phyloP scores from a whole-genome alignment of 1,284 basidiomycete genomes.

The Laetiporus sulphureus region DNA sequence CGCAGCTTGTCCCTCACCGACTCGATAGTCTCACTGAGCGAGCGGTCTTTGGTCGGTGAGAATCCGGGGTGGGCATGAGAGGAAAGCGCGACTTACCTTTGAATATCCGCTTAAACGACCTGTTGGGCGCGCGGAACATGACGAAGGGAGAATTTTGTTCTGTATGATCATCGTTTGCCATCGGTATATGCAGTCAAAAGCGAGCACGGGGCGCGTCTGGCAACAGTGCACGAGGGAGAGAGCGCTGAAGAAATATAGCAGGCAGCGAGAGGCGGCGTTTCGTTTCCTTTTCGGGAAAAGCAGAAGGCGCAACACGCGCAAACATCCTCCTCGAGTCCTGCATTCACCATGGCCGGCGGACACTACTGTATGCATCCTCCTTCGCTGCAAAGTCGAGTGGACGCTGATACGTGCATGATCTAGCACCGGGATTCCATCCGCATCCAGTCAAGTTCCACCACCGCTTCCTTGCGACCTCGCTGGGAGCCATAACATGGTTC shows the following conservation, averaged over 20 bases:
- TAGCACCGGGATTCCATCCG: slow-evolving; percentile 69
- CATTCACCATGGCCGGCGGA: slow-evolving; percentile 31
- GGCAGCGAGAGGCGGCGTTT: slow-evolving; percentile 1
- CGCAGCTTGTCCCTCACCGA: slow-evolving; percentile 56
- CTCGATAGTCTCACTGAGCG: slow-evolving; percentile 48
- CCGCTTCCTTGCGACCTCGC: slow-evolving; percentile 73
- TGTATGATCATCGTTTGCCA: not conserved
- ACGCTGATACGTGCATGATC: not conserved
- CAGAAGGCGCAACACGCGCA: slow-evolving; percentile 11
- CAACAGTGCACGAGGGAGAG: not conserved
- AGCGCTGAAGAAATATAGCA: not conserved
- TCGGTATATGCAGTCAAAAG: not conserved
- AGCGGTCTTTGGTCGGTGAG: slow-evolving; percentile 38
- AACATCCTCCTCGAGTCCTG: slow-evolving; percentile 14
- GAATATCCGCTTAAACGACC: slow-evolving; percentile 23
- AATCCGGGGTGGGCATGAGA: not conserved
- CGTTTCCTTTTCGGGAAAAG: slow-evolving; percentile 5
- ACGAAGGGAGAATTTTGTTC: slow-evolving; percentile 15
- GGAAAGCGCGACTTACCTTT: slow-evolving; percentile 15
- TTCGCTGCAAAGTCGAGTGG: slow-evolving; percentile 10
- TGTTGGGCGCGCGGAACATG: slow-evolving; percentile 23
- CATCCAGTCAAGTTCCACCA: slow-evolving; percentile 76
- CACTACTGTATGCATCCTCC: slow-evolving; percentile 20
- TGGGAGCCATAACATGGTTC: slow-evolving; percentile 96
- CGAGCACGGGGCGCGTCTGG: not conserved